Conservation (phyloP, 2,329 filamentous ascomycete genomes). For the Dothistroma septosporum region DNA sequence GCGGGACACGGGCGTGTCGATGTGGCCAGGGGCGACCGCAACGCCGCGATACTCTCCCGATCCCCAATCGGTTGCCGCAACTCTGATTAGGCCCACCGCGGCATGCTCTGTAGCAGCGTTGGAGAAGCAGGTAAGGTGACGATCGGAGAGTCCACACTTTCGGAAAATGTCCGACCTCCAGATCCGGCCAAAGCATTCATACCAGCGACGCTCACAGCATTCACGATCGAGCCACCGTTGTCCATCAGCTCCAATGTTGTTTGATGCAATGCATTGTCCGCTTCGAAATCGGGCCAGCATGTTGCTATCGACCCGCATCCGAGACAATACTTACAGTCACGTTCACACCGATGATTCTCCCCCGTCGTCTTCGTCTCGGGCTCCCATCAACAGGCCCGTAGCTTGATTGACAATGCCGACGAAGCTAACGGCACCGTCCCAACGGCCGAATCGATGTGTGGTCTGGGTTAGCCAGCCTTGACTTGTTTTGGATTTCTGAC, state of each 20-base stretch:
- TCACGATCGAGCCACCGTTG: slow-evolving; percentile 55
- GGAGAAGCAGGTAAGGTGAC: background rate
- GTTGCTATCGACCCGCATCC: slow-evolving; percentile 1
- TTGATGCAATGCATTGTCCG: slow-evolving; percentile 49
- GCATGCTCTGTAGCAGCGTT: slow-evolving; percentile 24
- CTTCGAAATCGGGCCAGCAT: background rate
- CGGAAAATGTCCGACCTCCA: too few species aligned
- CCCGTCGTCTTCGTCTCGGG: slow-evolving; percentile 29
- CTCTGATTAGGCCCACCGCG: slow-evolving; percentile 23
- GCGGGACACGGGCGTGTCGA: slow-evolving; percentile 37
- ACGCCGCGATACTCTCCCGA: slow-evolving; percentile 24
- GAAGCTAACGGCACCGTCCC: slow-evolving; percentile 42
- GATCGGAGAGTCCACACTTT: too few species aligned
- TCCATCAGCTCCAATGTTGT: slow-evolving; percentile 43
- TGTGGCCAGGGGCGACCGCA: slow-evolving; percentile 23
- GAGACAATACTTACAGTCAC: slow-evolving; percentile 4
- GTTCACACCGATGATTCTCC: slow-evolving; percentile 29
- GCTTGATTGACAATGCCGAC: slow-evolving; percentile 31
- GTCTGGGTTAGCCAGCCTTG: slow-evolving; percentile 31
- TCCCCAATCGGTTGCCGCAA: slow-evolving; percentile 21
- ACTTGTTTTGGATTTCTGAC: slow-evolving; percentile 26
- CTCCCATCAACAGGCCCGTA: slow-evolving; percentile 11
- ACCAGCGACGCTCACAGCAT: slow-evolving; percentile 44
- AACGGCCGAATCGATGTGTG: slow-evolving; percentile 29
- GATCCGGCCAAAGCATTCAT: slow-evolving; percentile 22